Evolutionary conservation across 2,329 filamentous ascomycete species (phyloP), one percentile per base, ranked within the genome.

Genomic region (Paraconiothyrium brasiliense): DNA sequence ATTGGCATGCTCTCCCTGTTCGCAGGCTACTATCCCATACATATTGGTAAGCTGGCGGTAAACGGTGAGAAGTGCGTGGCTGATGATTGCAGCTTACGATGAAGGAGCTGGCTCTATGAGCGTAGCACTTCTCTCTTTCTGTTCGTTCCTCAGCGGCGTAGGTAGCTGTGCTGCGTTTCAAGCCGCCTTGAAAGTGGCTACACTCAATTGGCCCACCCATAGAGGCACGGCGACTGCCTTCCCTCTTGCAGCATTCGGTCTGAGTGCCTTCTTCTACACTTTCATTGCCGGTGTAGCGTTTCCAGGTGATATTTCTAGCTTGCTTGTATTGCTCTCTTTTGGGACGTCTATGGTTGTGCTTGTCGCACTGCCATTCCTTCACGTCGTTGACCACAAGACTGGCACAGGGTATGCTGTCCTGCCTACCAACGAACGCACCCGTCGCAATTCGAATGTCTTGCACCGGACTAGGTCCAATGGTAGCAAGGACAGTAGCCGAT

Each of bases 201-300:
- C 94, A 10, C 85, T 95, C 67, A 97, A 97, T 79, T 97, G 94
- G 88, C 94, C 94, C 13, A 87, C 90, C 61, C 91, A 97, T 76
- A 88, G 95, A 66, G 95, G 95, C 58, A 97, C 94, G 3, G 95
- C 95, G 6, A 98, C 95, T 6, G 94, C 94, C 1, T 95, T 98
- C 71, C 94, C 95, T 6, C 81, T 98, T 59, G 92, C 95, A 59
- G 94, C 92, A 3, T 98, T 98, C 75, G 95, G 95, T 3, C 82
- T 99, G 60, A 97, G 94, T 76, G 95, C 95, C 58, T 95, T 99
- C 80, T 97, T 98, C 83, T 99, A 97, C 81, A 94, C 95, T 0
- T 85, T 90, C 2, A 80, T 96, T 37, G 92, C 93, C 24, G 87
- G 88, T 20, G 75, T 96, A 50, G 82, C 92, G 44, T 94, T 97